These are phyloP conservation scores for Auricularia sp. DNA, from an alignment of 768 basidiomycete species.

Conservation along the genomic window DNA sequence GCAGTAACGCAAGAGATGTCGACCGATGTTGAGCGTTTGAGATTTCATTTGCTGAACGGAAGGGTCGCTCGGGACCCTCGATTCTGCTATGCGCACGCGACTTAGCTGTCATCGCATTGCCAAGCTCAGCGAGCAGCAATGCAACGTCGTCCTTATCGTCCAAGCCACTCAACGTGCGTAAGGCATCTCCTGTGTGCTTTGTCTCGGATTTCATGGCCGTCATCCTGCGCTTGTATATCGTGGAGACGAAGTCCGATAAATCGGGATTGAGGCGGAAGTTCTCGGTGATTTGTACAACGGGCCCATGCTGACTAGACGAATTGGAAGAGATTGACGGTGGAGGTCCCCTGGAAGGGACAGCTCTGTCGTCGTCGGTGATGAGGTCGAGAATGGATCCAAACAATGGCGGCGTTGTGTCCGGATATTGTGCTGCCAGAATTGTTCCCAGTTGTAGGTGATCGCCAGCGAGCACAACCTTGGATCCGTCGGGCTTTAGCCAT, in stretches of 20 bases:
- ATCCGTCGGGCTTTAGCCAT: slow-evolving; percentile 22
- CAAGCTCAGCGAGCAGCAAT: slow-evolving; percentile 31
- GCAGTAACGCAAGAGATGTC: slow-evolving; percentile 36
- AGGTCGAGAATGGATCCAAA: slow-evolving; percentile 43
- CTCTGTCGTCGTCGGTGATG: slow-evolving; percentile 22
- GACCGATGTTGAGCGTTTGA: slow-evolving; percentile 20
- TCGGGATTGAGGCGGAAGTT: slow-evolving; percentile 45
- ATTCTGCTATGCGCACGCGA: slow-evolving; percentile 19
- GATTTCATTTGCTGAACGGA: not conserved
- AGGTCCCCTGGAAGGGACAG: slow-evolving; percentile 3
- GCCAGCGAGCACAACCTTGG: slow-evolving; percentile 38
- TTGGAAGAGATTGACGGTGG: slow-evolving; percentile 12
- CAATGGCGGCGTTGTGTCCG: slow-evolving; percentile 26
- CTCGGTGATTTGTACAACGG: slow-evolving; percentile 39
- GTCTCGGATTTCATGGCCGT: slow-evolving; percentile 38
- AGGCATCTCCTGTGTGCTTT: slow-evolving; percentile 30
- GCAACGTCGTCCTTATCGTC: slow-evolving; percentile 20
- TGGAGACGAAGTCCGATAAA: slow-evolving; percentile 42
- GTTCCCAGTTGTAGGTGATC: slow-evolving; percentile 45
- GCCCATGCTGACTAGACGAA: slow-evolving; percentile 22
- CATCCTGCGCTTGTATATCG: slow-evolving; percentile 32
- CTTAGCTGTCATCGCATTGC: slow-evolving; percentile 34
- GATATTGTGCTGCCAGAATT: slow-evolving; percentile 38
- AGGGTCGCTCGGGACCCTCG: slow-evolving; percentile 8
- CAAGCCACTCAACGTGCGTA: slow-evolving; percentile 18